Percentiles rank a stretch among this genome's conserved stretches.
Conservation (phyloP, 164 flowering plant genomes). For the Liquidambar formosana region DNA sequence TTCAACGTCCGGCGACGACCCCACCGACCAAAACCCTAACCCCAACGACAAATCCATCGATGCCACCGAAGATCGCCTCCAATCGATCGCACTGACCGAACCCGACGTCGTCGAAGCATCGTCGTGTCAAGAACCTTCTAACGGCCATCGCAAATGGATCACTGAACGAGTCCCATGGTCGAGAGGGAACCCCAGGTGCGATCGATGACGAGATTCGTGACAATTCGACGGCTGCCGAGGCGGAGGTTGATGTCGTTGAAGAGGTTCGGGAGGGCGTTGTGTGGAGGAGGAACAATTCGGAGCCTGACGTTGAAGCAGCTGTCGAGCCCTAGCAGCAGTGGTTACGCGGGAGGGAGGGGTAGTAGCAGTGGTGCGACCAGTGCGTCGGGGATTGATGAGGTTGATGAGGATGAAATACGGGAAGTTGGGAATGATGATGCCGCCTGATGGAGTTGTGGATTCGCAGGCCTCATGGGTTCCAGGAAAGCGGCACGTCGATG, state of each 20-base stretch:
- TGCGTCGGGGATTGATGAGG: conserved; percentile 47
- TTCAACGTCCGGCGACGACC: conserved; percentile 21
- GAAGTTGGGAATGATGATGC: conserved; percentile 26
- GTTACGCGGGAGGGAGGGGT: conserved; percentile 88
- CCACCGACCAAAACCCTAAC: conserved; percentile 29
- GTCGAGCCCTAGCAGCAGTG: conserved; percentile 84
- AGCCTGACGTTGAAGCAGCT: conserved; percentile 43
- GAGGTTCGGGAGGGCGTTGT: conserved; percentile 6
- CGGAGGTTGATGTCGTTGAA: conserved; percentile 14
- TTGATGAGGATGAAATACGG: conserved; percentile 35
- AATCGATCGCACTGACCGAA: conserved; percentile 23
- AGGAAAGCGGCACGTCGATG: conserved; percentile 60
- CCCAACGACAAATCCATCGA: conserved; percentile 23
- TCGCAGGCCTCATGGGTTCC: conserved; percentile 44
- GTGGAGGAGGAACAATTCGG: conserved; percentile 40
- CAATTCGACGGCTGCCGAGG: not conserved
- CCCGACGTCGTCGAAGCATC: conserved; percentile 8
- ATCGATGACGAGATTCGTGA: conserved; percentile 11
- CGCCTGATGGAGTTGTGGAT: conserved; percentile 26
- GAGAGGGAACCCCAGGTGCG: conserved; percentile 1
- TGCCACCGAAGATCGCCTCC: conserved; percentile 26
- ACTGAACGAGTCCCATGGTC: not conserved
- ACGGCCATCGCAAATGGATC: conserved; percentile 7
- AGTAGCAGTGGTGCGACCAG: conserved; percentile 46
- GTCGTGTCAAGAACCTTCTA: not conserved